These are phyloP conservation scores for Solanum rostratum DNA, from an alignment of 257 asterid genomes.

Conservation along the genomic window DNA sequence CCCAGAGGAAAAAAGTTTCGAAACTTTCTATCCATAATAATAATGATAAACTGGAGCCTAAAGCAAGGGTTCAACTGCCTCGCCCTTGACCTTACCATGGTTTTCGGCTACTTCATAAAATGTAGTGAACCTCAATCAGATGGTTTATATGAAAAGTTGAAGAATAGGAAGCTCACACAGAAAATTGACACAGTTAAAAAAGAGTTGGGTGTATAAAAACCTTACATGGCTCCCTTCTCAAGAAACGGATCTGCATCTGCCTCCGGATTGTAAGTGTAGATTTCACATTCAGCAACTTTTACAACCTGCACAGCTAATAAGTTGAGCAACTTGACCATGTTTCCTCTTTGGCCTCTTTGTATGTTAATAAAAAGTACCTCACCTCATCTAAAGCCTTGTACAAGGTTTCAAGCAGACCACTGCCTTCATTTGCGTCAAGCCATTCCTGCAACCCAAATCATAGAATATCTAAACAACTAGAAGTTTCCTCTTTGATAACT, in stretches of 20 bases:
- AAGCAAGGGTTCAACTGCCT: neutral
- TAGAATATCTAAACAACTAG: neutral
- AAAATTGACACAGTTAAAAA: neutral
- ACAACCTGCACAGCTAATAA: conserved; percentile 52
- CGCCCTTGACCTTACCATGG: neutral
- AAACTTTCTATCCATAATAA: neutral
- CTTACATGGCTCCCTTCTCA: conserved; percentile 88
- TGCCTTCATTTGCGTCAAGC: conserved; percentile 57
- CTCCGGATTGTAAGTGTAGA: conserved; percentile 80
- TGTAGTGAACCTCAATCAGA: neutral
- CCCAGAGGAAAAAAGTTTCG: neutral
- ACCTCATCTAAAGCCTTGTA: conserved; percentile 96
- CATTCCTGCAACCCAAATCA: conserved; percentile 59
- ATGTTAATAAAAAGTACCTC: conserved; percentile 12
- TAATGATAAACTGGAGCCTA: neutral
- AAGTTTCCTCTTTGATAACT: neutral
- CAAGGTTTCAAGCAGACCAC: conserved; percentile 50
- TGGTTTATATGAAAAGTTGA: neutral
- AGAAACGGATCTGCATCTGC: conserved; percentile 83
- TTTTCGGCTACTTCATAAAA: neutral
- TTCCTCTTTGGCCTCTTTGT: neutral
- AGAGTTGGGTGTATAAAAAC: neutral
- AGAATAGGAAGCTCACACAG: neutral
- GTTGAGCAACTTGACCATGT: neutral
- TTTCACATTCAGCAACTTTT: conserved; percentile 78